A percentile compares a stretch with the other conserved stretches of the same genome.
Conservation (phyloP, 2,329 filamentous ascomycete genomes). For the Talaromyces islandicus region DNA sequence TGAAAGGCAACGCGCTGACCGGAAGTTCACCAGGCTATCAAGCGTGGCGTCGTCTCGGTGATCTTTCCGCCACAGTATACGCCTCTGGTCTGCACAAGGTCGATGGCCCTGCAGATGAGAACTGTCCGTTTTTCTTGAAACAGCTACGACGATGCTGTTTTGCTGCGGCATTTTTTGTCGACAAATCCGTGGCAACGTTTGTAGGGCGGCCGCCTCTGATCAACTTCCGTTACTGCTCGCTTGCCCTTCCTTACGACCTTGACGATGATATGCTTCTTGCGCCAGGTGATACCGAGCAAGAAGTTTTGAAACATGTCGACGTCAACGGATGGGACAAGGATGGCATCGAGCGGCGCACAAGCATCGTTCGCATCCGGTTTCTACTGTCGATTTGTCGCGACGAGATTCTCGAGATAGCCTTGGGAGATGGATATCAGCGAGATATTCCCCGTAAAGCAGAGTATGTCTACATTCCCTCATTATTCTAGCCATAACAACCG, state of each 20-base stretch:
- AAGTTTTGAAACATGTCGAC: constrained; percentile 13
- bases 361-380: constrained; percentile 16
- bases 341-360: constrained; percentile 13
- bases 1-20: neutral
- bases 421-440: constrained; percentile 17
- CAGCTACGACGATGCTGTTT: constrained; percentile 22
- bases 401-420: constrained; percentile 14
- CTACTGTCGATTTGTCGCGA: constrained; percentile 17
- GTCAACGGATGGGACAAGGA: constrained; percentile 18
- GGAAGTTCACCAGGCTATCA: constrained; percentile 12
- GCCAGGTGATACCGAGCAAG: constrained; percentile 6
- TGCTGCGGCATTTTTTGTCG: constrained; percentile 18
- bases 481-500: neutral
- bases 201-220: constrained; percentile 25
- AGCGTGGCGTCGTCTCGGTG: constrained; percentile 14
- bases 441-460: constrained; percentile 10
- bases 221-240: constrained; percentile 23
- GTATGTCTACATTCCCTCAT: neutral
- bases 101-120: constrained; percentile 37
- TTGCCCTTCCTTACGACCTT: constrained; percentile 21
- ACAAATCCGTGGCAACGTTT: constrained; percentile 25
- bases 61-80: constrained; percentile 15
- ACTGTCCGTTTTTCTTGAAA: constrained; percentile 19
- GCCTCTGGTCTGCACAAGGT: constrained; percentile 10
- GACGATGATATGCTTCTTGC: constrained; percentile 20